These are phyloP conservation scores for Testicularia cyperi DNA, from an alignment of 1,284 basidiomycete species.

Conservation along the genomic window DNA sequence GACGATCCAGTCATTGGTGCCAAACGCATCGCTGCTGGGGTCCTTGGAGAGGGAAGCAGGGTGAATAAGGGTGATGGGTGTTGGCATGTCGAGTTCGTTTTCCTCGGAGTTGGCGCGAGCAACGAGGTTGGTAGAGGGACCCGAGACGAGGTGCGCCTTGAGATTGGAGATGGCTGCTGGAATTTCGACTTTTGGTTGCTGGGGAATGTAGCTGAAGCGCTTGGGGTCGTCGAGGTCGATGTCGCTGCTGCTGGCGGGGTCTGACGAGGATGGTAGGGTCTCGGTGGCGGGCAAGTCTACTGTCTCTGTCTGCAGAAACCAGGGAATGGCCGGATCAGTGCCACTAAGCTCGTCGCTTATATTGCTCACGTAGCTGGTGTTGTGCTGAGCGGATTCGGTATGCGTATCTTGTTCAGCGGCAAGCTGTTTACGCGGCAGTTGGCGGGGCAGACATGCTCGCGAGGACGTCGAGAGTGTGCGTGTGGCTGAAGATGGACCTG, in stretches of 20 bases:
- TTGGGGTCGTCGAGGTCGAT: neutral
- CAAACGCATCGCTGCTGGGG: constrained; percentile 21
- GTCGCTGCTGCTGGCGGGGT: neutral
- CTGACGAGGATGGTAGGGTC: neutral
- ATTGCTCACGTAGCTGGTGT: constrained; percentile 1
- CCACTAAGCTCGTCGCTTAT: constrained; percentile 35
- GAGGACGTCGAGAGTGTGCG: no score
- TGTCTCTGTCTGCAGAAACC: constrained; percentile 47
- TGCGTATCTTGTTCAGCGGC: no score
- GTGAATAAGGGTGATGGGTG: constrained; percentile 43
- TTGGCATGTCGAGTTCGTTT: constrained; percentile 23
- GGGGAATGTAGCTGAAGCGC: constrained; percentile 27
- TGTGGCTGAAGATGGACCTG: no score
- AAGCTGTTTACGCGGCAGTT: no score
- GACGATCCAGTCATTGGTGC: constrained; percentile 51
- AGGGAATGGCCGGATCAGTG: constrained; percentile 36
- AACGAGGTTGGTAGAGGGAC: constrained; percentile 39
- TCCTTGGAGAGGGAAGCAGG: constrained; percentile 39
- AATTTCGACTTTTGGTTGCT: constrained; percentile 12
- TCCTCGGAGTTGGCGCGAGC: constrained; percentile 36
- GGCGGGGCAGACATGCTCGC: no score
- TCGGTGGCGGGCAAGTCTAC: constrained; percentile 29
- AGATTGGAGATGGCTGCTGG: constrained; percentile 32
- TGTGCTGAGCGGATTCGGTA: no score
- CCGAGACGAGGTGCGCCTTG: constrained; percentile 30